Conservation (phyloP, 2,329 filamentous ascomycete genomes). For the Apiospora kogelbergensis region DNA sequence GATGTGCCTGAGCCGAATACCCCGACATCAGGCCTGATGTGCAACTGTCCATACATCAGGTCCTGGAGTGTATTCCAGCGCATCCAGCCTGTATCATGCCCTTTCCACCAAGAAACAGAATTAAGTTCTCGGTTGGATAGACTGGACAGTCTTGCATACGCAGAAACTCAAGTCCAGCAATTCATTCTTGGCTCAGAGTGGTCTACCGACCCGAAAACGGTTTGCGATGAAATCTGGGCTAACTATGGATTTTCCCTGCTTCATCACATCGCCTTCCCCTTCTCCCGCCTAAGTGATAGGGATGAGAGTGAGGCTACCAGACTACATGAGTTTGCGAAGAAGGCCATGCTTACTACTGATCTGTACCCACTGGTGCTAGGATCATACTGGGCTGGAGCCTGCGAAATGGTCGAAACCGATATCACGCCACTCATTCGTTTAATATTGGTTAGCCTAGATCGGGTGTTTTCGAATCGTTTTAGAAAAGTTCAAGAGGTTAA, state of each 20-base stretch:
- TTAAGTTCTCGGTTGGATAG: not conserved
- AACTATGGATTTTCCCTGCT: not conserved
- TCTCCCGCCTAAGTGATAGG: accelerated
- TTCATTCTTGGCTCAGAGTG: not conserved
- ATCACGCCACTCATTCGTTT: not conserved
- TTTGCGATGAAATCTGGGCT: not conserved
- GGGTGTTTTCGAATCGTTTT: no score
- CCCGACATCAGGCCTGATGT: not conserved
- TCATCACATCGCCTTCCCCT: no score
- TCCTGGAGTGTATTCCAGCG: no score
- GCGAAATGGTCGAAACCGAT: no score
- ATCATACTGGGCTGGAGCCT: not conserved
- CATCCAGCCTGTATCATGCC: not conserved
- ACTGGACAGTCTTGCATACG: accelerated
- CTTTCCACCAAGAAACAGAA: not conserved
- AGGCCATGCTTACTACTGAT: not conserved
- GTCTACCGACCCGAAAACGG: not conserved
- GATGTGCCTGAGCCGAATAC: not conserved
- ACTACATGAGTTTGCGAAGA: no score
- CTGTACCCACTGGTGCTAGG: not conserved
- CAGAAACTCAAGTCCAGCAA: not conserved
- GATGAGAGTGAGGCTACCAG: not conserved
- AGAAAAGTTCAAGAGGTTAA: no score
- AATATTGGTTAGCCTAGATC: no score
- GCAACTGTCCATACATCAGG: not conserved